phyloP scores from a whole-genome alignment of 306 rosid genomes.

The Malus sieversii region DNA sequence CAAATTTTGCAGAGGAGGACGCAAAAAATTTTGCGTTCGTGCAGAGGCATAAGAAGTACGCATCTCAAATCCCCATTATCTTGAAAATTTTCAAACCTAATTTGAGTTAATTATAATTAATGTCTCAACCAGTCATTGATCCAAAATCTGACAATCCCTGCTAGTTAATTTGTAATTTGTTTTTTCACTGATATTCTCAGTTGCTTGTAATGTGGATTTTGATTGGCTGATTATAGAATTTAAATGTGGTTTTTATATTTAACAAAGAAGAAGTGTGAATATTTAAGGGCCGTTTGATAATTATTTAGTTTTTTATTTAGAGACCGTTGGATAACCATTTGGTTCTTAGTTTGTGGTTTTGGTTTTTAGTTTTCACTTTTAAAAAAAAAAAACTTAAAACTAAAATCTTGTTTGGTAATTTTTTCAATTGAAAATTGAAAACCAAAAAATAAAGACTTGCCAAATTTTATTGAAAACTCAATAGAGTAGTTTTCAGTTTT shows the following conservation, averaged over 20 bases:
- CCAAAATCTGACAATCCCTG: not conserved
- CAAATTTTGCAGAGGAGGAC: conserved; percentile 6
- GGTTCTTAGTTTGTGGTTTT: too few relatives aligned
- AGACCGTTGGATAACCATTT: too few relatives aligned
- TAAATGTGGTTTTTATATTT: not conserved
- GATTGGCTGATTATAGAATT: not conserved
- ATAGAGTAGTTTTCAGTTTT: too few relatives aligned
- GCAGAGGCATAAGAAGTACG: conserved; percentile 13
- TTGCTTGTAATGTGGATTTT: not conserved
- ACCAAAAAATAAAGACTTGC: too few relatives aligned
- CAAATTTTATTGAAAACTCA: too few relatives aligned
- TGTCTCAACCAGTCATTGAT: not conserved
- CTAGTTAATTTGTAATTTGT: not conserved
- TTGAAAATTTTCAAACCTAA: not conserved
- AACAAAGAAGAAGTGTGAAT: not conserved
- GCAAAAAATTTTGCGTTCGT: conserved; percentile 8
- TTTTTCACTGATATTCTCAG: not conserved
- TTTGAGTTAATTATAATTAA: not conserved
- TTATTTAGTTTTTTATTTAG: too few relatives aligned
- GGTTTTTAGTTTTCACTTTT: too few relatives aligned
- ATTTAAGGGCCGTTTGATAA: not conserved
- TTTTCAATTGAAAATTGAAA: too few relatives aligned
- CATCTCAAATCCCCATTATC: not conserved
- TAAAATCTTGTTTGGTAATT: too few relatives aligned
- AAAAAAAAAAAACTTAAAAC: too few relatives aligned